Evolutionary conservation across 2,329 filamentous ascomycete species (phyloP), one percentile per base, ranked within the genome.

Genomic region (Pseudocercospora cruenta): DNA sequence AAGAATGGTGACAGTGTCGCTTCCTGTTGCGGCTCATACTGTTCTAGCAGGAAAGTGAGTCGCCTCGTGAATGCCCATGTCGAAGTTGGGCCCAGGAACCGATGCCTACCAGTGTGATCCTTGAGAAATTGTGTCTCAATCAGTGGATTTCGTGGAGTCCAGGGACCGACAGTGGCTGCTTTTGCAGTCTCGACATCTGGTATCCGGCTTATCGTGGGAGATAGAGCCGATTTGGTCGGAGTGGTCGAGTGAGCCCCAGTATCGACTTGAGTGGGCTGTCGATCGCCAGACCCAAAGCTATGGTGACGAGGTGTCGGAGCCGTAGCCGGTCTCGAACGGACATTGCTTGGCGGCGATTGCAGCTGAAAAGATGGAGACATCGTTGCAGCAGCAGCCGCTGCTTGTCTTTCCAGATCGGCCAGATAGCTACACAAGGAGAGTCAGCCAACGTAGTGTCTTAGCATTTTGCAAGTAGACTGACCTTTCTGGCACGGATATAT

Each of bases 81-180:
- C 1, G 85, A 87, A 0, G 84, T 86, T 1, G 83, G 84, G 1
- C 84, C 85, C 8, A 87, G 78, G 64, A 86, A 86, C 62, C 80
- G 83, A 85, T 21, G 12, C 10, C 31, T 49, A 26, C 24, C 24
- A 36, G 45, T 21, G 43, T 65, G 26, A 33, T 45, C 19, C 53
- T 24, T 55, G 49, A 62, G 63, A 4, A 33, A 63, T 22, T 51
- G 57, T 22, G 61, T 51, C 33, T 67, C 65, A 7, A 60, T 43
- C 2, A 58, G 33, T 19, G 55, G 55, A 39, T 58, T 58, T 58
- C 55, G 19, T 21, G 55, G 55, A 4, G 55, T 58, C 55, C 55
- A 58, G 9, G 55, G 31, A 21, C 55, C 55, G 33, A 58, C 55
- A 14, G 55, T 58, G 28, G 55, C 55, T 36, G 55, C 28, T 43